phyloP scores from a whole-genome alignment of 805 yeast species.

The Kazachstania psychrophila region DNA sequence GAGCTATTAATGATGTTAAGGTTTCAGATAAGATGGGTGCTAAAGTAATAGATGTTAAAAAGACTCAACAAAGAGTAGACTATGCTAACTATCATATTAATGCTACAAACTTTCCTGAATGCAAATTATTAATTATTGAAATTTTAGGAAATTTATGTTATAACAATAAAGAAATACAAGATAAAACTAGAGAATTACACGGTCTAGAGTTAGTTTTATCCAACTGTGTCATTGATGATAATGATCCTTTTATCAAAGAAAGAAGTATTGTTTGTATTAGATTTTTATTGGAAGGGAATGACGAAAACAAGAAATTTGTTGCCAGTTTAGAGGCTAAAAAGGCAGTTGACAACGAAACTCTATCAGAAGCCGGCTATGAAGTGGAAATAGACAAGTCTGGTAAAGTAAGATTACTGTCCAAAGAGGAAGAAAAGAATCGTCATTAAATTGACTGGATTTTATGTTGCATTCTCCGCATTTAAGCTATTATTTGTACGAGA shows the following conservation, averaged over 20 bases:
- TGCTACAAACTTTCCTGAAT: constrained; percentile 46
- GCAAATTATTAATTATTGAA: constrained; percentile 59
- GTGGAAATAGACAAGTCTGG: constrained; percentile 60
- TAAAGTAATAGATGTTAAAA: constrained; percentile 26
- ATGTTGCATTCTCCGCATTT: too few species aligned
- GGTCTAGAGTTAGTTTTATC: constrained; percentile 67
- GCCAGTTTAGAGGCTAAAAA: constrained; percentile 67
- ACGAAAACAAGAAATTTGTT: constrained; percentile 66
- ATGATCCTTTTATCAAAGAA: constrained; percentile 84
- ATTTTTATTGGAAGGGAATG: constrained; percentile 55
- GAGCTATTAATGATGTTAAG: constrained; percentile 16
- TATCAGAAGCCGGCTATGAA: constrained; percentile 71
- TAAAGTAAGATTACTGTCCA: constrained; percentile 43
- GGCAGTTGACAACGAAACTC: constrained; percentile 46
- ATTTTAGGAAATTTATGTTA: constrained; percentile 50
- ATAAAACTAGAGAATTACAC: constrained; percentile 50
- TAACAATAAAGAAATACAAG: constrained; percentile 51
- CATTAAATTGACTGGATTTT: not conserved
- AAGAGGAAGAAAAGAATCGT: constrained; percentile 1
- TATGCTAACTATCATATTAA: constrained; percentile 12
- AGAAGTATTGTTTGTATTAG: constrained; percentile 71
- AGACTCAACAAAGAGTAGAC: constrained; percentile 20
- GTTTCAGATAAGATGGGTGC: constrained; percentile 18
- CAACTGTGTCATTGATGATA: constrained; percentile 75
- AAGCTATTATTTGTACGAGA: too few species aligned